phyloP scores from a whole-genome alignment of 257 asterid species.

The Eucommia ulmoides region DNA sequence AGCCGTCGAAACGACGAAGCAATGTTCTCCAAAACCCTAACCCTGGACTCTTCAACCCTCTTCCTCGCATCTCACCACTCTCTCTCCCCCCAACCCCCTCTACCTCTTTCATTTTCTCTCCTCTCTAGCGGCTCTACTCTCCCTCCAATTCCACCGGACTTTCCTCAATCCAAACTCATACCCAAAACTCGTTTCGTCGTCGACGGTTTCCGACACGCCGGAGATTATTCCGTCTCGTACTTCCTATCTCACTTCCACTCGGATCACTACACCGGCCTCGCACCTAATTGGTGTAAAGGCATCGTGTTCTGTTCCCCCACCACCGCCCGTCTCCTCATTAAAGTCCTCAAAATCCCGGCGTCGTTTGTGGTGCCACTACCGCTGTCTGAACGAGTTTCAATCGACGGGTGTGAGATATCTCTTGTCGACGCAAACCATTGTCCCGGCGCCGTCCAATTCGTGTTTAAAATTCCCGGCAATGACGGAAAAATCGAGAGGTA shows the following conservation, averaged over 20 bases:
- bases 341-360: slow-evolving; percentile 45
- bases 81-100: slow-evolving; percentile 17
- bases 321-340: slow-evolving; percentile 59
- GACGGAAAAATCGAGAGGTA: slow-evolving; percentile 45
- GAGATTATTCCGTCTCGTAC: slow-evolving; percentile 58
- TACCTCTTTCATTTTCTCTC: slow-evolving; percentile 21
- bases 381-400: slow-evolving; percentile 22
- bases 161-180: slow-evolving; percentile 46
- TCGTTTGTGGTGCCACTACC: slow-evolving; percentile 44
- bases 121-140: slow-evolving; percentile 32
- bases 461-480: slow-evolving; percentile 49
- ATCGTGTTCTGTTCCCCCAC: slow-evolving; percentile 57
- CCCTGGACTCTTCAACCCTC: slow-evolving; percentile 41
- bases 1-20: not conserved
- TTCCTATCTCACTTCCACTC: slow-evolving; percentile 95
- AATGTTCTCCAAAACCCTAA: slow-evolving; percentile 43
- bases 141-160: slow-evolving; percentile 15
- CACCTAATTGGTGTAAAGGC: slow-evolving; percentile 65
- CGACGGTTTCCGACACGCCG: slow-evolving; percentile 66
- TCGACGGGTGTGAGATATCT: slow-evolving; percentile 56
- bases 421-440: slow-evolving; percentile 84
- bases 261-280: slow-evolving; percentile 82
- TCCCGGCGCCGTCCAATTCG: slow-evolving; percentile 89
- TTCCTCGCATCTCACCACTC: slow-evolving; percentile 36
- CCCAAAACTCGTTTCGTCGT: slow-evolving; percentile 75